phyloP scores from a whole-genome alignment of 257 asterid species.

The Striga asiatica region DNA sequence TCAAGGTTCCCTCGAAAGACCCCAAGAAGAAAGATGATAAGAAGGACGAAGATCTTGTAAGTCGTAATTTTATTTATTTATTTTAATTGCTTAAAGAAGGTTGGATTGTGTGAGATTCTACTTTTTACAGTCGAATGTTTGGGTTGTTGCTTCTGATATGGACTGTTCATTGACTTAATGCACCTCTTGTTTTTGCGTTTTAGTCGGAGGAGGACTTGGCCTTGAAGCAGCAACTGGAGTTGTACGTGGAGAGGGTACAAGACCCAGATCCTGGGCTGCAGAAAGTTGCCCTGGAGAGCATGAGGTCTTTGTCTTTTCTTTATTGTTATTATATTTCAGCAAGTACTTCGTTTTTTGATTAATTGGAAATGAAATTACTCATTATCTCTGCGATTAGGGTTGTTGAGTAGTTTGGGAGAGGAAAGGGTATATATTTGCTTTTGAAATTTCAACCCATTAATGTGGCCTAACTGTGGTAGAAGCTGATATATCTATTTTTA shows the following conservation, averaged over 20 bases:
- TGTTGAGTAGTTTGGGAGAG: not conserved
- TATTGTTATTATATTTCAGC: not conserved
- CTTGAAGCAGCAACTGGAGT: slow-evolving; percentile 77
- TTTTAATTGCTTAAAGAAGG: not conserved
- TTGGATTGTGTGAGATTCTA: not conserved
- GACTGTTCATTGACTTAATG: slow-evolving; percentile 1
- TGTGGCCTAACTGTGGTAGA: not conserved
- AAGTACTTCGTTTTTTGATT: slow-evolving; percentile 1
- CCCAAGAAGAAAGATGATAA: slow-evolving; percentile 85
- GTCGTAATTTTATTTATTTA: slow-evolving; percentile 14
- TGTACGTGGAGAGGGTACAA: slow-evolving; percentile 87
- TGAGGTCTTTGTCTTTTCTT: slow-evolving; percentile 53
- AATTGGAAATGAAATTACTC: not conserved
- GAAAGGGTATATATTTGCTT: not conserved
- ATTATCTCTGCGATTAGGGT: not conserved
- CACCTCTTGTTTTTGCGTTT: slow-evolving; percentile 3
- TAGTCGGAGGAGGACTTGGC: slow-evolving; percentile 97
- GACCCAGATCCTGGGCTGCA: slow-evolving; percentile 81
- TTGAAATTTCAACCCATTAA: no score
- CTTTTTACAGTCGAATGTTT: not conserved
- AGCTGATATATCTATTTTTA: not conserved
- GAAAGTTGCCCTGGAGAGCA: slow-evolving; percentile 80
- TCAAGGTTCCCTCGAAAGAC: slow-evolving; percentile 64
- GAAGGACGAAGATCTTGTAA: slow-evolving; percentile 93
- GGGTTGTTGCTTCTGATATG: not conserved